Conservation (phyloP, 768 basidiomycete genomes). For the Arthromyces matolae region DNA sequence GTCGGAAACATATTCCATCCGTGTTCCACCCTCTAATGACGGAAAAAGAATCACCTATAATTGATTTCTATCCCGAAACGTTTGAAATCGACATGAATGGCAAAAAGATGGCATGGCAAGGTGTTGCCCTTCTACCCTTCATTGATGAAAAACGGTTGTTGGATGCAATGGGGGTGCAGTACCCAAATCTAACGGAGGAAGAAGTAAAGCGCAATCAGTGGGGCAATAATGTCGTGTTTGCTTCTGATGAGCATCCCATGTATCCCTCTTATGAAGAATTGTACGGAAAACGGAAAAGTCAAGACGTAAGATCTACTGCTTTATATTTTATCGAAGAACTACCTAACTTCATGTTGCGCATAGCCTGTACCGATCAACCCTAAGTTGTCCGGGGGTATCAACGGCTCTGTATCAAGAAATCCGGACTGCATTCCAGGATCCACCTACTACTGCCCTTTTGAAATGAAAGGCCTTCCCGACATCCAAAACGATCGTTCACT, state of each 20-base stretch:
- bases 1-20: conserved; percentile 84
- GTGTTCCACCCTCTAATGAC: conserved; percentile 88
- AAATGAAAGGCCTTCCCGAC: conserved; percentile 60
- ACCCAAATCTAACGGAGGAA: conserved; percentile 69
- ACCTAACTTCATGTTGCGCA: conserved; percentile 14
- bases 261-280: conserved; percentile 86
- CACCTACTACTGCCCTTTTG: conserved; percentile 77
- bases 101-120: conserved; percentile 99
- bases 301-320: conserved; percentile 54
- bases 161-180: conserved; percentile 72
- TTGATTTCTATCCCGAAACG: conserved; percentile 89
- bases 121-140: conserved; percentile 93
- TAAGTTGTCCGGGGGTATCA: conserved; percentile 71
- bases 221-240: conserved; percentile 82
- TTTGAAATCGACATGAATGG: conserved; percentile 99
- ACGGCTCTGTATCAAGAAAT: conserved; percentile 76
- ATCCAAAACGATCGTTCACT: conserved; percentile 85
- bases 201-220: conserved; percentile 81
- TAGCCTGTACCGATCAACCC: conserved; percentile 78
- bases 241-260: conserved; percentile 78
- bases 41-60: conserved; percentile 83
- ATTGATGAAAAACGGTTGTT: conserved; percentile 84
- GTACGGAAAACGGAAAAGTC: conserved; percentile 84
- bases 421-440: conserved; percentile 90
- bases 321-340: conserved; percentile 1